These are phyloP conservation scores for Soucietia sequanensis DNA, from an alignment of 805 yeast species.

Conservation along the genomic window DNA sequence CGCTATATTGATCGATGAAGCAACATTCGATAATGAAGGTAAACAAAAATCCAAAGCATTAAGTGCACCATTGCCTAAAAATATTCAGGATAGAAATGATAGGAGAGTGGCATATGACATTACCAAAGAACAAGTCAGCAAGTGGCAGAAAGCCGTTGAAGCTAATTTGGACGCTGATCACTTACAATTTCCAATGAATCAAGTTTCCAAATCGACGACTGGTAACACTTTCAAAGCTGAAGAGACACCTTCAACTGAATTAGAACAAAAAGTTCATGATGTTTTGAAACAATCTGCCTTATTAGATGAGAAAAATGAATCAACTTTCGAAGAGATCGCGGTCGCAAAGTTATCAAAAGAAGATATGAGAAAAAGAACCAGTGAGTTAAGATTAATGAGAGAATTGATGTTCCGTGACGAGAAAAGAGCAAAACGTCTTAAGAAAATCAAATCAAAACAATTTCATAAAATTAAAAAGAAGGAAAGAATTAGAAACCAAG, in stretches of 20 bases:
- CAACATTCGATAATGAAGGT: conserved; percentile 22
- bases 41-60: conserved; percentile 47
- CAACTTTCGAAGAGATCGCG: conserved; percentile 85
- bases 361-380: conserved; percentile 72
- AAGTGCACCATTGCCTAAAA: conserved; percentile 79
- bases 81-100: conserved; percentile 82
- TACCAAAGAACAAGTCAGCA: conserved; percentile 78
- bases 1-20: conserved; percentile 48
- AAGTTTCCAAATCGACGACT: conserved; percentile 40
- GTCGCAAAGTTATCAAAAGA: conserved; percentile 78
- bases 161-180: conserved; percentile 83
- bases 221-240: conserved; percentile 52
- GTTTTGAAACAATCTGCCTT: conserved; percentile 65
- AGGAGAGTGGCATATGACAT: conserved; percentile 88
- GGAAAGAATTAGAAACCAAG: conserved; percentile 69
- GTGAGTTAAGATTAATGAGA: conserved; percentile 86
- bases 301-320: conserved; percentile 68
- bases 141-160: conserved; percentile 85
- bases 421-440: conserved; percentile 82
- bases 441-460: conserved; percentile 91
- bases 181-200: conserved; percentile 68
- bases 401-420: conserved; percentile 97
- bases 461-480: conserved; percentile 84
- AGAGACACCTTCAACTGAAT: conserved; percentile 50
- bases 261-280: conserved; percentile 64